Base-by-base conservation (phyloP, 1,284 basidiomycete genomes). In the Ganoderma lucidum region DNA sequence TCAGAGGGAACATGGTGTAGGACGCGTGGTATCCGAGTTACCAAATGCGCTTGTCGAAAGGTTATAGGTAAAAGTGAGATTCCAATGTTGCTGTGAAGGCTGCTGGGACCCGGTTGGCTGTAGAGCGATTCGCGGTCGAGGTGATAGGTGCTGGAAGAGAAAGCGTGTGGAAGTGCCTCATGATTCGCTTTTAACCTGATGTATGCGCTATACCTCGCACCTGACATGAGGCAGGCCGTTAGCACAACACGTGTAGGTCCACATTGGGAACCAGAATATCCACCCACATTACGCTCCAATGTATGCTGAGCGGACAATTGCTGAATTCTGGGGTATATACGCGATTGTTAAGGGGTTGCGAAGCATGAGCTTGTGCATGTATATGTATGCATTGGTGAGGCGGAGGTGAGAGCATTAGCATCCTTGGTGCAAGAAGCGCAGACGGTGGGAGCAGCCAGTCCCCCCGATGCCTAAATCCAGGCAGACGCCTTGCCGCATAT, bases 1-100 rank as follows among this genome's bases (percentile, higher is more conserved):
- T 77, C 64, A 78, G 65, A n/a, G 73, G 76, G 48, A 78, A 77
- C 77, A 78, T 78, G 62, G 30, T 53, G 51, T n/a, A 35, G 32
- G 58, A 28, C n/a, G 51, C 51, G 63, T 60, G 37, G 39, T 41
- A 51, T 28, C 48, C n/a, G 14, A 42, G 39, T 61, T 28, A 23
- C 39, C 59, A 42, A 41, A 42, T 61, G 37, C 39, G 59, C 8
- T 39, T 30, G 28, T 41, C 8, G 39, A 23, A 35, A 64, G 41
- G 53, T 39, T 58, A 45, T 48, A 45, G 44, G 44, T 42, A 45
- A 63, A 64, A 37, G 56, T 55, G 51, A 58, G 39, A 28, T 41
- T 42, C 59, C 37, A 69, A 28, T 28, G 65, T 42, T 30, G 59
- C 51, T 35, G 48, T 61, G 35, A 61, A 42, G 39, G 39, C 39